phyloP scores from a whole-genome alignment of 805 yeast genomes.

The Suhomyces faveliae region DNA sequence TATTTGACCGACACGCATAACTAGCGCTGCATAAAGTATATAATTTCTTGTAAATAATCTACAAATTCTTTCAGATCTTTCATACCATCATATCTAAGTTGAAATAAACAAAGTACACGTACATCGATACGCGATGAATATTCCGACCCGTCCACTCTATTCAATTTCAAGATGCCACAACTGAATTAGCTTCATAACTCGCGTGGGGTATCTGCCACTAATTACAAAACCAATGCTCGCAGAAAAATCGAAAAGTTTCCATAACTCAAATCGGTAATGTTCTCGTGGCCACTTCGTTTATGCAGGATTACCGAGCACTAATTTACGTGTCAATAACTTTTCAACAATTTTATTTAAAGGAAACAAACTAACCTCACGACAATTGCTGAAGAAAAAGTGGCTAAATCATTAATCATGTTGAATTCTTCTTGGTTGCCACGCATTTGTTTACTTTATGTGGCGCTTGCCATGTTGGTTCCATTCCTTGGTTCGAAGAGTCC shows the following conservation, averaged over 20 bases:
- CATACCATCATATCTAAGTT: no score
- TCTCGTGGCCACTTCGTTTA: constrained; percentile 7
- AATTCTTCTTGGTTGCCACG: constrained; percentile 16
- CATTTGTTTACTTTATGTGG: constrained; percentile 26
- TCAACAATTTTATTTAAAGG: constrained; percentile 1
- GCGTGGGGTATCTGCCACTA: background rate
- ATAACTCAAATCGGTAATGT: constrained; percentile 1
- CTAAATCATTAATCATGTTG: constrained; percentile 6
- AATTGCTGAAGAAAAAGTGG: background rate
- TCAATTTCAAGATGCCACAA: background rate
- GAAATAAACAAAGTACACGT: no score
- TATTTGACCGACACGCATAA: no score
- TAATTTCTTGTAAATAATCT: no score
- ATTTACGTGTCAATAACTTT: constrained; percentile 8
- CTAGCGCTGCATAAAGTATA: no score
- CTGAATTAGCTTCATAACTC: no score
- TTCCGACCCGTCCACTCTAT: background rate
- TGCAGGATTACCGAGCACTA: constrained; percentile 3
- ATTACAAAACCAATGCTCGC: no score
- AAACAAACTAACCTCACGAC: background rate
- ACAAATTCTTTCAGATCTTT: no score
- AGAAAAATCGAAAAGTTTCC: constrained; percentile 2
- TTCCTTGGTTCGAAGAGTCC: constrained; percentile 25
- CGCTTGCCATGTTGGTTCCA: constrained; percentile 39
- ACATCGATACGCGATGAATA: no score